Base-by-base conservation (phyloP, 805 yeast genomes). In the Pichia exigua region DNA sequence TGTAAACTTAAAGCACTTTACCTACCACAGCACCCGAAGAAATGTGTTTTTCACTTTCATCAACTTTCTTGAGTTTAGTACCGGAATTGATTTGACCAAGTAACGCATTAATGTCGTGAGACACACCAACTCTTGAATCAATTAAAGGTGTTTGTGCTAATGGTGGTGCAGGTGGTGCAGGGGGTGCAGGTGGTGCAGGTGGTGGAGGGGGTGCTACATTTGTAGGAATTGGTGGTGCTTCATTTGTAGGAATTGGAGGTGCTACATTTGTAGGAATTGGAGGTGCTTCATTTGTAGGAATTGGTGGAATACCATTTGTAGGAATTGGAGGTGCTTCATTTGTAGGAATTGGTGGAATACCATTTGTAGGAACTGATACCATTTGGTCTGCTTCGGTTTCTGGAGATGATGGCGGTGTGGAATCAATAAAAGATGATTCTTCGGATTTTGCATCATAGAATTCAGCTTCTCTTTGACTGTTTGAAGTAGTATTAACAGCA, bases 11-110 rank as follows among this genome's bases (percentile, higher is more conserved):
- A 56, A 11, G 20, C 20, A 81, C 85, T 60, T 66, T 73, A 17
- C 86, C 85, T 21, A 75, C 82, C 10, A 65, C 61, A 13, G 74
- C 72, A 15, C 76, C 73, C 44, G 72, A 74, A 15, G 74, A 68
- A 45, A 77, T 69, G 43, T 72, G 73, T 58, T 77, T 73, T 50
- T 77, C 73, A 32, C 67, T 64, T 5, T 76, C 77, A 49, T 71
- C 70, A 3, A 82, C 86, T 58, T 71, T 79, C 54, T 69, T 75
- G 61, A 82, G 72, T 2, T 72, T 47, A 40, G 65, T 72, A 3
- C 88, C 88, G 0, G 75, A 68, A 12, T 70, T 69, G 48, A 82
- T 82, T 61, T 82, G 82, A 4, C 83, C 82, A 49, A 83, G 68
- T 26, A 83, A 64, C 43, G 73, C 68, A 27, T 65, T 65, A 24